Conservation (phyloP, 441 rosid species). For the Flueggea neowawraea region DNA sequence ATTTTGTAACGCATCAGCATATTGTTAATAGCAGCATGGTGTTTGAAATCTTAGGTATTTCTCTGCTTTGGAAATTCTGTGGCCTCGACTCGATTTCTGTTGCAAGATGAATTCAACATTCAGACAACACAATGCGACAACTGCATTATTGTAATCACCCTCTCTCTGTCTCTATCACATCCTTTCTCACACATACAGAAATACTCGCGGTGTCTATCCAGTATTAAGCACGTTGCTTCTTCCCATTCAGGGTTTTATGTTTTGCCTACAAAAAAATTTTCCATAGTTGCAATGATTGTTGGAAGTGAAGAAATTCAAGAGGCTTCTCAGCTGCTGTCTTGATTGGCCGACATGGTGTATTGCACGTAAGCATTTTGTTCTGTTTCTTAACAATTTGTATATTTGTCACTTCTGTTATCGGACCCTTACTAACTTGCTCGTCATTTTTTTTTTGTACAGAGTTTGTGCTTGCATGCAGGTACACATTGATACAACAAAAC, state of each 20-base stretch:
- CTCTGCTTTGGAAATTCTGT: conserved; percentile 90
- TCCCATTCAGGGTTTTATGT: conserved; percentile 80
- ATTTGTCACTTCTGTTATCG: not conserved
- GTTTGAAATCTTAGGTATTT: conserved; percentile 49
- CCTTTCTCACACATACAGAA: not conserved
- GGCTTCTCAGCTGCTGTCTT: conserved; percentile 76
- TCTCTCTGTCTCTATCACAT: conserved; percentile 10
- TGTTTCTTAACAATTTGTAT: not conserved
- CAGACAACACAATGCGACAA: conserved; percentile 95
- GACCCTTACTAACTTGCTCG: conserved; percentile 19
- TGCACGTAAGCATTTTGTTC: conserved; percentile 60
- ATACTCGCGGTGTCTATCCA: not conserved
- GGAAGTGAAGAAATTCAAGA: conserved; percentile 88
- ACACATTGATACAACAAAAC: not conserved
- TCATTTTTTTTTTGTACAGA: conserved; percentile 33
- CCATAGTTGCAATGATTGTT: conserved; percentile 84
- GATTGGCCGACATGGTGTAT: conserved; percentile 84
- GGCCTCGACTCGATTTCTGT: conserved; percentile 87
- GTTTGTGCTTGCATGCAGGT: conserved; percentile 99
- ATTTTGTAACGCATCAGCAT: no score
- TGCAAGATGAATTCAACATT: conserved; percentile 99
- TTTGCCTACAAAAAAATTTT: conserved; percentile 89
- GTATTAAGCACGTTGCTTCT: conserved; percentile 6
- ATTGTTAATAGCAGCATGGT: not conserved
- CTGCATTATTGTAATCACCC: conserved; percentile 74